Evolutionary conservation across 2,329 filamentous ascomycete genomes (phyloP).

Genomic region (Exophiala viscosa): DNA sequence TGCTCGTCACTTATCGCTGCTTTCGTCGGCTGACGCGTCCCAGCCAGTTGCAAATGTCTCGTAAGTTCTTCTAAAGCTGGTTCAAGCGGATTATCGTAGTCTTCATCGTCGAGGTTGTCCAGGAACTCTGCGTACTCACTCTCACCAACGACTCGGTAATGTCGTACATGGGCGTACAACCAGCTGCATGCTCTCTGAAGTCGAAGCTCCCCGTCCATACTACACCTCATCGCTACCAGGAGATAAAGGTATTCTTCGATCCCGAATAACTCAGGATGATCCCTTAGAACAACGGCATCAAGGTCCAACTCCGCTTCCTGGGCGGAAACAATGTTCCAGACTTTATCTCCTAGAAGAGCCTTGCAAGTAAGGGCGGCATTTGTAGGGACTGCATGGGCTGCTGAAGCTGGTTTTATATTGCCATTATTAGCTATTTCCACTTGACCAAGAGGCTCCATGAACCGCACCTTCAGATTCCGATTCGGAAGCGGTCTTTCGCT

Average conservation of each 20-base stretch:
- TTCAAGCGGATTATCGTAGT: neutral
- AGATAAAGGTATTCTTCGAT: slow-evolving; percentile 5
- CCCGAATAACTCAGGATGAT: neutral
- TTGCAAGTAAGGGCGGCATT: neutral
- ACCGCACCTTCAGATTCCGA: neutral
- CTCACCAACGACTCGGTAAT: neutral
- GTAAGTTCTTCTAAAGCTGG: neutral
- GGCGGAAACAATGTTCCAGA: neutral
- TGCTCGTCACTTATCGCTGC: no score
- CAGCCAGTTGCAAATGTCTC: neutral
- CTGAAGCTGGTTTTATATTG: neutral
- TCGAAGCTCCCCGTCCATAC: neutral
- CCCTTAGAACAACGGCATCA: neutral
- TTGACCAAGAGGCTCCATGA: neutral
- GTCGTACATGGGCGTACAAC: slow-evolving; percentile 4
- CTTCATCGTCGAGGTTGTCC: neutral
- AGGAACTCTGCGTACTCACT: neutral
- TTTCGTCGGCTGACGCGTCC: neutral
- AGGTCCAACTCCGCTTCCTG: neutral
- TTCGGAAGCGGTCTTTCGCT: neutral
- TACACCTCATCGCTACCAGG: slow-evolving; percentile 4
- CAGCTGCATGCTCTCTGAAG: neutral
- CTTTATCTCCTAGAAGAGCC: neutral
- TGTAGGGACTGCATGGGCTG: neutral
- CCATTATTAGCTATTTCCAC: neutral